Evolutionary conservation across 2,329 filamentous ascomycete species (phyloP).

Genomic region (Hypoxylon sp.): DNA sequence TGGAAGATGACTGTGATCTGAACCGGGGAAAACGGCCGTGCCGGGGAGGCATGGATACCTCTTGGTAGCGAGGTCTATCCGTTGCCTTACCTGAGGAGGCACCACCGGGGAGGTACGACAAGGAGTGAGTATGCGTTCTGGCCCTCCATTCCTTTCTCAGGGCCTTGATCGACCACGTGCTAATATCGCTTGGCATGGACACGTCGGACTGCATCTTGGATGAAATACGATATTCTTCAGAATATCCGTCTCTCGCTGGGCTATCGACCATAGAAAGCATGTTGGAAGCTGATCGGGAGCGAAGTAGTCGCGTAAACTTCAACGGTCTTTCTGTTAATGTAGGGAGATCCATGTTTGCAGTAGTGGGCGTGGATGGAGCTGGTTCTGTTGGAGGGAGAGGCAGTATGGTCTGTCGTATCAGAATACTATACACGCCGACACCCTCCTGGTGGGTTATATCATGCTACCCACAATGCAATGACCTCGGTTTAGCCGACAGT

Average conservation of each 20-base stretch:
- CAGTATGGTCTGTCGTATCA: neutral
- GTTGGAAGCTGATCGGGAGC: constrained; percentile 51
- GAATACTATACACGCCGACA: constrained; percentile 1
- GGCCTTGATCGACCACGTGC: constrained; percentile 45
- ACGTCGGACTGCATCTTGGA: constrained; percentile 26
- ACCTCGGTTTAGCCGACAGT: neutral
- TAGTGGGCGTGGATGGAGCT: neutral
- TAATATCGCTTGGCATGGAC: constrained; percentile 22
- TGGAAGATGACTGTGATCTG: constrained; percentile 43
- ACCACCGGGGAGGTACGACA: constrained; percentile 37
- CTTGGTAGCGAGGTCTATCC: neutral
- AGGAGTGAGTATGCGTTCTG: constrained; percentile 30
- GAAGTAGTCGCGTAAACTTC: constrained; percentile 41
- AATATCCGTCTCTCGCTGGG: constrained; percentile 24
- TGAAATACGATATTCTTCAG: neutral
- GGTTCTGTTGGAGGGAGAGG: neutral
- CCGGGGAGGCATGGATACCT: constrained; percentile 20
- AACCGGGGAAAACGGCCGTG: constrained; percentile 43
- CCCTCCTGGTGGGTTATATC: neutral
- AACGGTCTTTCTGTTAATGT: constrained; percentile 23
- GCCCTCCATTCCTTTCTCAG: constrained; percentile 42
- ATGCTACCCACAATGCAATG: neutral
- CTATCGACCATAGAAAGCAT: constrained; percentile 42
- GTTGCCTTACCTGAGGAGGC: neutral
- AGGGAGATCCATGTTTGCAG: constrained; percentile 19